Base-by-base conservation (phyloP, 2,329 filamentous ascomycete genomes). In the Ciborinia camelliae region DNA sequence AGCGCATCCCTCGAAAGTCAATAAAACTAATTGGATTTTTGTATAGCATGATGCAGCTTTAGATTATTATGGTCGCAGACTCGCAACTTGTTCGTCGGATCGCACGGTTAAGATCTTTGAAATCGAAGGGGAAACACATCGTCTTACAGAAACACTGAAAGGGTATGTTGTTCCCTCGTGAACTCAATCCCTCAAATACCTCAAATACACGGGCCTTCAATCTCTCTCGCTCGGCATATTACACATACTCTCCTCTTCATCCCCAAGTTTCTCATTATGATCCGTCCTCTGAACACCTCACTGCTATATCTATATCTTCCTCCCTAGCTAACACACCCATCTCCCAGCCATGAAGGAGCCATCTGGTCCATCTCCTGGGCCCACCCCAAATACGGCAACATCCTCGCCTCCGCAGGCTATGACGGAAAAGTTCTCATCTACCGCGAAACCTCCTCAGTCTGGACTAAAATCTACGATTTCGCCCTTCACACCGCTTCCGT, bases 91-190 rank as follows among this genome's bases (percentile, higher is more conserved):
- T 80, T 97, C 93, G 43, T 97, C 94, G 71, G 95, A 99, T 80
- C 93, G 95, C 77, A 98, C 94, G 55, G 96, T 99, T 82, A 98
- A 98, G 82, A 98, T 99, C 76, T 99, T 97, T 76, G 95, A 99
- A 79, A 90, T 99, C 64, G 94, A 98, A 75, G 92, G 92, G 74
- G 93, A 98, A 73, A 86, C 89, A 71, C 94, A 99, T 79, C 86
- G 91, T 69, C 81, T 98, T 72, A 86, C 91, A 41, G 94, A 98
- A 81, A 99, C 95, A 32, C 82, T 99, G 70, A 97, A 96, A 80
- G 94, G 94, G 92, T 96, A 84, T 26, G 43, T 35, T 51, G 35
- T 39, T 47, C n/a, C n/a, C n/a, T 43, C 9, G 18, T 41, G 20
- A 54, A 62, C 18, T 43, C n/a, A n/a, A n/a, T n/a, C 23, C 28